Evolutionary conservation across 192 early-diverging fungal genomes (phyloP).

Genomic region (Umbelopsis sp.): DNA sequence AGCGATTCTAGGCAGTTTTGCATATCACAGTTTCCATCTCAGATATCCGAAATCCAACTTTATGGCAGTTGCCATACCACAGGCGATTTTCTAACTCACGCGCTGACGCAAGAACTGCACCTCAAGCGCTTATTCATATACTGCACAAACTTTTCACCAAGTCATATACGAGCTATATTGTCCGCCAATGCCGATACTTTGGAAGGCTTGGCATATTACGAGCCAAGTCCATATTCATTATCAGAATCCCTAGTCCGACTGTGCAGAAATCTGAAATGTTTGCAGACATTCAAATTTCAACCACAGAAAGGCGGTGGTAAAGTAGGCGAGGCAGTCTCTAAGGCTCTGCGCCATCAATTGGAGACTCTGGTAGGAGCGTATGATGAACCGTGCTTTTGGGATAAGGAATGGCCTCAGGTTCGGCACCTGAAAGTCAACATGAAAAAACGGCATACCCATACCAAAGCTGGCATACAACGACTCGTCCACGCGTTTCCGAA

Average conservation of each 20-base stretch:
- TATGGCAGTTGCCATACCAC: no score
- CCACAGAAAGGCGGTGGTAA: conserved; percentile 6
- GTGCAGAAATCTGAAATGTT: neutral
- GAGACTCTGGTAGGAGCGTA: neutral
- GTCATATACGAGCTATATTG: neutral
- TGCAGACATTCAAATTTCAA: neutral
- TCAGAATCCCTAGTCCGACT: neutral
- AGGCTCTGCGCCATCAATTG: neutral
- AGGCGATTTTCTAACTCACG: no score
- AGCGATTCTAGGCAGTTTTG: no score
- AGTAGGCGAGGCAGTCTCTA: neutral
- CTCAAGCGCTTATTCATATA: no score
- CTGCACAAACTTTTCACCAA: no score
- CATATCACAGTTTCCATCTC: no score
- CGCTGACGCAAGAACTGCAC: no score
- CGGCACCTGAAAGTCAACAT: neutral
- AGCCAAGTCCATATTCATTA: neutral
- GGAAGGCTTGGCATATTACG: neutral
- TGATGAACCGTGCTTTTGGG: conserved; percentile 11
- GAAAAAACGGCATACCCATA: neutral
- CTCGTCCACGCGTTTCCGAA: neutral
- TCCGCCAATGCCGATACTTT: neutral
- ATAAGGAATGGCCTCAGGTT: neutral
- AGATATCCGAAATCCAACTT: no score
- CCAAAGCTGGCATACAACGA: conserved; percentile 1